Evolutionary conservation across 805 yeast genomes (phyloP), one percentile per base, ranked within the genome.

Genomic region (Candida sakaeoensis): DNA sequence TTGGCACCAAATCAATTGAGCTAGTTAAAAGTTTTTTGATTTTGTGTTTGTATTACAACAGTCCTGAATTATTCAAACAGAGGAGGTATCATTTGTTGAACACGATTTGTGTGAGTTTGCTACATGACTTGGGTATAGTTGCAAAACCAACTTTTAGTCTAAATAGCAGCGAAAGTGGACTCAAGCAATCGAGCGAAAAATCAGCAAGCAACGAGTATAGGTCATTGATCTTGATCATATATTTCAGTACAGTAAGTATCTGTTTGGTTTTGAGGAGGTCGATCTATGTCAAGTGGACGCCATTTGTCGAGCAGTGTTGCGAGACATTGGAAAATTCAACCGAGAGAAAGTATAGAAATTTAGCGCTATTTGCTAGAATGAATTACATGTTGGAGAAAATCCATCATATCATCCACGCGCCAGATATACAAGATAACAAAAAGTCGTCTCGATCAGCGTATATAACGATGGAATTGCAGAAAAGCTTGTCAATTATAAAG

Each of bases 1-100:
- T 75, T 18, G 95, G 96, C 14, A 71, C 77, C 40, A 89, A 86
- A 61, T 72, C 80, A 5, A 60, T 80, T 13, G 90, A 86, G 55
- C 59, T 86, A 26, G 63, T 88, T 28, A 80, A 82, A 55, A 64
- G 81, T 14, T 62, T 85, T 36, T 54, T 84, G 14, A 52, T 85
- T 5, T 64, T 84, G 38, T 74, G 84, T 18, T 58, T 82, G 21
- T 89, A 95, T 95, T 88, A 87, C 55, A 85, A 84, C 48, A 76
- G 86, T 3, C 85, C 95, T 0, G 96, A 87, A 58, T 66, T 85
- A 49, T 85, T 85, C 48, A 85, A 80, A 47, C 85, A 84, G 50
- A 77, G 95, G 42, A 75, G 95, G 35, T 80, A 82, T 47, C 93
- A 85, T 54, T 65, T 87, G 38, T 71, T 86, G 46, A 77, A 79